Evolutionary conservation across 2,329 filamentous ascomycete species (phyloP), one percentile per base, ranked within the genome.

Genomic region (Talaromyces verruculosus): DNA sequence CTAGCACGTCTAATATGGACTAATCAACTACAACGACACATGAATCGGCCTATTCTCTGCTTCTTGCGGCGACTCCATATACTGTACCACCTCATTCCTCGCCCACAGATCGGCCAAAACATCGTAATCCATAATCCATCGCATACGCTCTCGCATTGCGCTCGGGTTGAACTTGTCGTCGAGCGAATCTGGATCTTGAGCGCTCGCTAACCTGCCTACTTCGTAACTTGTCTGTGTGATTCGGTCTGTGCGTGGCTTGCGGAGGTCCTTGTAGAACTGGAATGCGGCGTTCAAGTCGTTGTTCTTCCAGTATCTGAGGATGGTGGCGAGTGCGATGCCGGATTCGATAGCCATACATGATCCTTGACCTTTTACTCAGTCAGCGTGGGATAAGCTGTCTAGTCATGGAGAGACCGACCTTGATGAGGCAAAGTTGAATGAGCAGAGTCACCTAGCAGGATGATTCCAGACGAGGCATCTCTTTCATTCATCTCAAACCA

Each of bases 101-200:
- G 7, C 13, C 53, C 68, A 68, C 63, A 77, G 65, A 45, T 78
- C 73, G 15, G 70, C 73, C 49, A 78, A 64, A 8, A 78, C 68
- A 67, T 76, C 73, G 51, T 74, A 77, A 64, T 77, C 75, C 75
- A 77, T 77, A 43, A 77, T 73, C 74, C 75, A 78, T 51, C 47
- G 22, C 47, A 51, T 51, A 10, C 47, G 47, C 47, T 51, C 47
- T 51, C 47, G 25, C 47, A 51, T 28, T 15, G 47, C 4, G 1
- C 22, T 8, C 22, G 47, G 47, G 15, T 51, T 51, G 25, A 51
- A 51, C 13, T 17, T 51, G 2, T 51, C 47, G 22, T 51, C 47
- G 0, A 51, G 47, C 13, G 47, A 17, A 51, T 51, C 47, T 28
- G 47, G 47, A 51, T 51, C 47, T 67, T 77, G 75, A 3, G 76